Evolutionary conservation across 352 stramenopile genomes (phyloP).

Genomic region (Blastocystis hominis): DNA sequence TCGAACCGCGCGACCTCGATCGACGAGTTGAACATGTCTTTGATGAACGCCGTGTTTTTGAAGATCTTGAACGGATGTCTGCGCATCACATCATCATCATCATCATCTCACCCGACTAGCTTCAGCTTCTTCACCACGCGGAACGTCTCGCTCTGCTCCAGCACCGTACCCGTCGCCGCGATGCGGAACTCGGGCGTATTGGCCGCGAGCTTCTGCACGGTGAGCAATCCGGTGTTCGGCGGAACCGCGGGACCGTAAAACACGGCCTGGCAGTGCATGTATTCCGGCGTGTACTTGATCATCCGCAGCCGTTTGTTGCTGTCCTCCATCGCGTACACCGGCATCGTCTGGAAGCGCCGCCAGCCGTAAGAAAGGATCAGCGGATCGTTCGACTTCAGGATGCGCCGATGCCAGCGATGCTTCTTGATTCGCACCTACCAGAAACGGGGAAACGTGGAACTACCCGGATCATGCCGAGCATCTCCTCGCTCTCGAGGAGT

Average conservation of each 20-base stretch:
- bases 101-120: constrained; percentile 79
- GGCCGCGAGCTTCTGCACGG: constrained; percentile 85
- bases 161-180: constrained; percentile 84
- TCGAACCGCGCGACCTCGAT: constrained; percentile 91
- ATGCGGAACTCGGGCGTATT: constrained; percentile 87
- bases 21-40: constrained; percentile 86
- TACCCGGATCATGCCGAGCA: constrained; percentile 20
- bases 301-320: constrained; percentile 83
- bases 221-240: constrained; percentile 89
- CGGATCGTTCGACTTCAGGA: constrained; percentile 93
- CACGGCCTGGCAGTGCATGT: constrained; percentile 97
- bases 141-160: constrained; percentile 93
- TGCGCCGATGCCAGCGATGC: constrained; percentile 94
- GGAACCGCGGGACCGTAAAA: constrained; percentile 88
- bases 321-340: constrained; percentile 95
- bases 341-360: constrained; percentile 94
- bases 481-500: constrained; percentile 84
- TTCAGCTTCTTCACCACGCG: constrained; percentile 99
- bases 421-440: constrained; percentile 94
- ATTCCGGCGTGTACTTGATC: constrained; percentile 98
- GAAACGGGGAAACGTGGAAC: constrained; percentile 69
- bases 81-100: background rate
- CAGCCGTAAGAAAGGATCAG: constrained; percentile 95
- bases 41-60: constrained; percentile 98
- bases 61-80: constrained; percentile 84